Evolutionary conservation across 495 filamentous ascomycete genomes (phyloP).

Genomic region (Penicillium tannophilum): DNA sequence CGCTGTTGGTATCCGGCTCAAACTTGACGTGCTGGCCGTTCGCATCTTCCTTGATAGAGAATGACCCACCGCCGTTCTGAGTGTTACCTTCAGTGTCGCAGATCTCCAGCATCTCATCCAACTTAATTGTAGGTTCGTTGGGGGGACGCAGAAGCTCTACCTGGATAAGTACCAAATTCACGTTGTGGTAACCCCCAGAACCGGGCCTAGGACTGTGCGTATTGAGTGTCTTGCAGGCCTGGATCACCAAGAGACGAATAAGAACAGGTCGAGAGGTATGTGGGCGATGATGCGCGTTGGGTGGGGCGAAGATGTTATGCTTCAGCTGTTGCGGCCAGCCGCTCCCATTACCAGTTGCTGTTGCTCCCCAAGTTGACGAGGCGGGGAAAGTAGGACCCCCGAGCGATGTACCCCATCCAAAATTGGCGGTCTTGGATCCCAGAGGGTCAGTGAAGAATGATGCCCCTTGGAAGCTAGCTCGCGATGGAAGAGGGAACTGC

Average conservation of each 20-base stretch:
- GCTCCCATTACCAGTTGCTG: conserved; percentile 43
- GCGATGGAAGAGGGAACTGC: conserved; percentile 38
- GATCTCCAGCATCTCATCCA: conserved; percentile 80
- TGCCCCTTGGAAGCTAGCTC: conserved; percentile 49
- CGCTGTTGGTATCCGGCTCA: conserved; percentile 53
- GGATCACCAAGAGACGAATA: conserved; percentile 59
- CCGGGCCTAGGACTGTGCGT: conserved; percentile 36
- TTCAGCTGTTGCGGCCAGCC: conserved; percentile 43
- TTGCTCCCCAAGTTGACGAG: conserved; percentile 40
- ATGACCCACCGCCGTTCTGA: conserved; percentile 86
- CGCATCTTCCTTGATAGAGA: conserved; percentile 61
- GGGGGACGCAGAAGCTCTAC: conserved; percentile 61
- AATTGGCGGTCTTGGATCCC: conserved; percentile 38
- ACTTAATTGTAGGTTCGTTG: conserved; percentile 58
- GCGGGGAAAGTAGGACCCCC: conserved; percentile 44
- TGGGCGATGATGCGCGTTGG: conserved; percentile 45
- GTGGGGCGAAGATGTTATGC: conserved; percentile 52
- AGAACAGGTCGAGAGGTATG: conserved; percentile 55
- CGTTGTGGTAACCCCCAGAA: conserved; percentile 61
- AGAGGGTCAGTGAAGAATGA: conserved; percentile 56
- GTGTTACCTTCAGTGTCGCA: conserved; percentile 88
- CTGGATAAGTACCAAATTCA: conserved; percentile 64
- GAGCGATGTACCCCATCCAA: conserved; percentile 45
- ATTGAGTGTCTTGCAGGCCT: conserved; percentile 60
- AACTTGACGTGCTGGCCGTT: conserved; percentile 62